A percentile compares a stretch with the other conserved stretches of the same genome.
Evolutionary conservation across 129 eudicot genomes (phyloP).

Genomic region (Artemisia argyi): DNA sequence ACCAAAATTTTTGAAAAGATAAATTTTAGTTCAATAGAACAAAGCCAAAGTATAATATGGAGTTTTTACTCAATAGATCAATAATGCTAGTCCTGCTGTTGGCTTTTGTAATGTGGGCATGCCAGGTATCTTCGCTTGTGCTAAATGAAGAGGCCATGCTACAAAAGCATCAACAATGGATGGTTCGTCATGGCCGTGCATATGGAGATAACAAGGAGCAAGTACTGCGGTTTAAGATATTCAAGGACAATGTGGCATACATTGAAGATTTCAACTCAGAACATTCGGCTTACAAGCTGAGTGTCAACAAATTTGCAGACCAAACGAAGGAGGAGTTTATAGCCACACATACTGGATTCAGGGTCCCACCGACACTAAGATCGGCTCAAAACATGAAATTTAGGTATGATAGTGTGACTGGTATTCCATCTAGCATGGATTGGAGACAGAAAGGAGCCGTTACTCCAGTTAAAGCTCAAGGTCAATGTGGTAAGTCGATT

Average conservation of each 20-base stretch:
- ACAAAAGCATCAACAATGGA: neutral
- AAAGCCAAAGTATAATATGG: slow-evolving; percentile 4
- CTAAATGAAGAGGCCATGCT: neutral
- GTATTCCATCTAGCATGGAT: slow-evolving; percentile 31
- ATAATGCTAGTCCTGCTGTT: neutral
- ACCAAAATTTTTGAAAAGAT: no score
- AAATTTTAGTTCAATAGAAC: neutral
- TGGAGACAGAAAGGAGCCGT: slow-evolving; percentile 30
- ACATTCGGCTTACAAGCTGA: slow-evolving; percentile 11
- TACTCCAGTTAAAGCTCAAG: slow-evolving; percentile 26
- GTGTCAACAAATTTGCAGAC: slow-evolving; percentile 28
- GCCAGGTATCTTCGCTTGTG: neutral
- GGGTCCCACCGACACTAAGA: slow-evolving; percentile 3
- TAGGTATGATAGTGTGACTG: slow-evolving; percentile 40
- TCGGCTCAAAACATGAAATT: slow-evolving; percentile 18
- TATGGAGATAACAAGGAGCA: neutral
- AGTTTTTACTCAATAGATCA: neutral
- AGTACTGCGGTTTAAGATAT: slow-evolving; percentile 21
- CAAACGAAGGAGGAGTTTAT: slow-evolving; percentile 25
- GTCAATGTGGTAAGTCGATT: slow-evolving; percentile 12
- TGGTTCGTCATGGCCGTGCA: neutral
- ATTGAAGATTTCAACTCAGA: slow-evolving; percentile 21
- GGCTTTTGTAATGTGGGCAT: neutral
- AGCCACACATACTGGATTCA: slow-evolving; percentile 22
- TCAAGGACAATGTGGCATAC: slow-evolving; percentile 19